Evolutionary conservation across 2,329 filamentous ascomycete species (phyloP), one percentile per base, ranked within the genome.

Genomic region (Immersiporthe knoxdaviesiana): DNA sequence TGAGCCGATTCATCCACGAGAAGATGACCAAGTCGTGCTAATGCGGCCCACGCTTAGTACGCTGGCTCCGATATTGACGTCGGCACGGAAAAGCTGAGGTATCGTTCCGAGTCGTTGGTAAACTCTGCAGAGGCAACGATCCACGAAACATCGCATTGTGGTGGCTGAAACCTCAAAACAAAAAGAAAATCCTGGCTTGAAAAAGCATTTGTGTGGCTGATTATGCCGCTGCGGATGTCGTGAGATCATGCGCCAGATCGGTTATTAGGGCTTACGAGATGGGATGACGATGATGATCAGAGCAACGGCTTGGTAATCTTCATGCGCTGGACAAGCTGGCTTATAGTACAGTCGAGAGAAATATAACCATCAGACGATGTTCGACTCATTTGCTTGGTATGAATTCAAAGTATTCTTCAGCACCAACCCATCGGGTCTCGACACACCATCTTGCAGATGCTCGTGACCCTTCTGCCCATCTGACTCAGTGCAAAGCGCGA

Each of bases 241-340:
- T 62, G 59, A 41, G n/a, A 39, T 18, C 24, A 27, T 35, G 39
- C 35, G 37, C 39, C n/a, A 44, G n/a, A 62, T 16, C 37, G n/a
- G n/a, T 16, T 41, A 12, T 37, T 62, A 62, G 59, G 59, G 59
- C 59, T 62, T 24, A 62, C 37, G 12, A 37, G 18, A n/a, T 39
- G 59, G 37, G n/a, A 18, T 62, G 35, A 39, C 27, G 21, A 18
- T 62, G 35, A 39, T 30, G 21, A 62, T 62, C 59, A 44, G 59
- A 37, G 37, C 35, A 44, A 27, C 30, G 35, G 32, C 14, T 37
- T 37, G 8, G 10, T 37, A 24, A 39, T 39, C 0, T 37, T 60
- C 30, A 56, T 30, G 52, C 52, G 24, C n/a, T 27, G n/a, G 50
- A 52, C 47, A 24, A 24, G 21, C n/a, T 52, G 47, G 27, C 27